These are phyloP conservation scores for Leptomonas pyrrhocoris DNA, from an alignment of 208 protist genomes.

Conservation along the genomic window DNA sequence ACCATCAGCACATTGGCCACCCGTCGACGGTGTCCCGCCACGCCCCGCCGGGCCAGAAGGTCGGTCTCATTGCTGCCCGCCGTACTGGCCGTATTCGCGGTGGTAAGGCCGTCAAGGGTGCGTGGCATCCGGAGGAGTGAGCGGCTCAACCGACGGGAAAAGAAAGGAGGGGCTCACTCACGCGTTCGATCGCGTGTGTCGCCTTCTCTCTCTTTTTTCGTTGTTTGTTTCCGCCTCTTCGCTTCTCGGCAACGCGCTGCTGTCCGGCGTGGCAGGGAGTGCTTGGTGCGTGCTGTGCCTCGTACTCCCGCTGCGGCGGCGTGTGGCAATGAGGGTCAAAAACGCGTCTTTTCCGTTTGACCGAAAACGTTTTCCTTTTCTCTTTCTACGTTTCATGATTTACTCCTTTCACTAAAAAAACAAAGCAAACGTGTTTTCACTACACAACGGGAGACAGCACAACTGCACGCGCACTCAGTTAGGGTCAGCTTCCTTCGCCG, in stretches of 20 bases:
- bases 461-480: too few relatives aligned
- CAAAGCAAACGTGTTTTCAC: too few relatives aligned
- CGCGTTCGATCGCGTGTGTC: background rate
- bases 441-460: too few relatives aligned
- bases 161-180: too few relatives aligned
- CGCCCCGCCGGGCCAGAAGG: conserved; percentile 96
- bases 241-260: too few relatives aligned
- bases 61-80: conserved; percentile 99
- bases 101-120: conserved; percentile 87
- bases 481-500: too few relatives aligned
- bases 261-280: too few relatives aligned
- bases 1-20: conserved; percentile 99
- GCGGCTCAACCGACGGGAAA: background rate
- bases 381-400: background rate
- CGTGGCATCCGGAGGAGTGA: conserved; percentile 91
- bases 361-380: background rate
- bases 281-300: background rate
- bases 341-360: too few relatives aligned
- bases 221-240: too few relatives aligned
- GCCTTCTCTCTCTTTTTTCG: background rate
- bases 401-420: conserved; percentile 2
- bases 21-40: conserved; percentile 93
- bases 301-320: too few relatives aligned
- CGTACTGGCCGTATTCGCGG: conserved; percentile 97
- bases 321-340: too few relatives aligned